Evolutionary conservation across 805 yeast species (phyloP), one percentile per base, ranked within the genome.

Genomic region (Wickerhamiella siamensis): DNA sequence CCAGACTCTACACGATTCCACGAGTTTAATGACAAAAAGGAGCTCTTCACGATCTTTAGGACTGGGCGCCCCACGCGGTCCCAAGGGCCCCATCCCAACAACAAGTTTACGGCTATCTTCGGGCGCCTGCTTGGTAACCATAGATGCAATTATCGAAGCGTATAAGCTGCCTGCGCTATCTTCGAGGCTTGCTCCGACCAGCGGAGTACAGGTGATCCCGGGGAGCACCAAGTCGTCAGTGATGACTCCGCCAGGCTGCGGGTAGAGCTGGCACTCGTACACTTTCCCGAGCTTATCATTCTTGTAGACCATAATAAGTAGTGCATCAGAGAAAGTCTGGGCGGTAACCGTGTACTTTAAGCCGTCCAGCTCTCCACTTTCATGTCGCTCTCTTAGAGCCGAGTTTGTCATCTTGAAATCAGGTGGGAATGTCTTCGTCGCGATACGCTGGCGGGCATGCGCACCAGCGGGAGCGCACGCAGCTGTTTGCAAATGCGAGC

Each of bases 401-500:
- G 15, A 31, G 18, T 16, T 12, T 31, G 33, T 24, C 29, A 24
- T 24, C 29, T 24, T 6, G 29, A 24, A 8, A 24, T 6, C 6
- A 24, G 6, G 10, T 12, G 12, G 8, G 33, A 6, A 36, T 36
- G 38, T 36, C 38, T 18, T 36, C 38, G 31, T 33, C 42, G 18
- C 38, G 36, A n/a, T 29, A 24, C 12, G 38, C 40, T 12, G 29
- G 48, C 22, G 41, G 47, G n/a, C 52, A 52, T 38, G 49, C 46
- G 27, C 62, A 59, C 43, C 61, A 55, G 40, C 55, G 65, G 15
- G 66, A 61, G 33, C 56, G 66, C 4, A 62, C 66, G 8, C 65
- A 62, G 51, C 53, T 63, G 22, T 63, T 63, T 45, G 54, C 60
- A 18, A 59, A 55, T 37, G 56, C 51, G 4, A 47, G 51, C 18